Evolutionary conservation across 1,284 basidiomycete genomes (phyloP).

Genomic region (Marasmius fiardii): DNA sequence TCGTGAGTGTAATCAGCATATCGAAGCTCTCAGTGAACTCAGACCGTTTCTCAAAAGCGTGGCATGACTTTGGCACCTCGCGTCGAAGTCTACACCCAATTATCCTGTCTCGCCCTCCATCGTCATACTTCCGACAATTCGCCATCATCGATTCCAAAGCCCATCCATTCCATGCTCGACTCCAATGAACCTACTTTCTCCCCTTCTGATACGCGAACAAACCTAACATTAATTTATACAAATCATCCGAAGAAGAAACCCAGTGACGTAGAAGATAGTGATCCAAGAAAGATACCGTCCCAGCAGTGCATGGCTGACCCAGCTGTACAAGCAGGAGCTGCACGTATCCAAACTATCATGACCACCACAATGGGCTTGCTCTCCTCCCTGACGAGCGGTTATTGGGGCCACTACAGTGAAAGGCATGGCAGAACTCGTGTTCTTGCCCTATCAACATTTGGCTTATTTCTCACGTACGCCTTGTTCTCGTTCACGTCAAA

Average conservation of each 20-base stretch:
- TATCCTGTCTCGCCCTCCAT: slow-evolving; percentile 60
- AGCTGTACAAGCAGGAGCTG: slow-evolving; percentile 63
- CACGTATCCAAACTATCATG: slow-evolving; percentile 66
- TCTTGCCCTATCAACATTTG: slow-evolving; percentile 66
- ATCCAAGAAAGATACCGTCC: slow-evolving; percentile 49
- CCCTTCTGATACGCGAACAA: background rate
- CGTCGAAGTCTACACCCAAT: slow-evolving; percentile 74
- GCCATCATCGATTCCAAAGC: slow-evolving; percentile 13
- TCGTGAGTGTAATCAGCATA: slow-evolving; percentile 39
- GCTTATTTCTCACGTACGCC: slow-evolving; percentile 74
- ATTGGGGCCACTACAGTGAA: slow-evolving; percentile 86
- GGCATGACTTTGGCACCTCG: slow-evolving; percentile 77
- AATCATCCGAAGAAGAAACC: slow-evolving; percentile 13
- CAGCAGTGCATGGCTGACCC: slow-evolving; percentile 57
- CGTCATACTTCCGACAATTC: slow-evolving; percentile 38
- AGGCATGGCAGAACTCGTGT: slow-evolving; percentile 74
- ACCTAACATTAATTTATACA: slow-evolving; percentile 16
- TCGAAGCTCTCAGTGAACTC: background rate
- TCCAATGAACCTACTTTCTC: slow-evolving; percentile 27
- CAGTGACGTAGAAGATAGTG: slow-evolving; percentile 24
- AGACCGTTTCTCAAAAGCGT: slow-evolving; percentile 39
- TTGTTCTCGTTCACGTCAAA: background rate
- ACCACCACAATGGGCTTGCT: slow-evolving; percentile 79
- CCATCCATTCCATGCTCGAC: slow-evolving; percentile 26
- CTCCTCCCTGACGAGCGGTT: slow-evolving; percentile 81